A percentile compares a stretch with the other conserved stretches of the same genome.
Evolutionary conservation across 345 rosid species (phyloP).

Genomic region (Camelina hispida): DNA sequence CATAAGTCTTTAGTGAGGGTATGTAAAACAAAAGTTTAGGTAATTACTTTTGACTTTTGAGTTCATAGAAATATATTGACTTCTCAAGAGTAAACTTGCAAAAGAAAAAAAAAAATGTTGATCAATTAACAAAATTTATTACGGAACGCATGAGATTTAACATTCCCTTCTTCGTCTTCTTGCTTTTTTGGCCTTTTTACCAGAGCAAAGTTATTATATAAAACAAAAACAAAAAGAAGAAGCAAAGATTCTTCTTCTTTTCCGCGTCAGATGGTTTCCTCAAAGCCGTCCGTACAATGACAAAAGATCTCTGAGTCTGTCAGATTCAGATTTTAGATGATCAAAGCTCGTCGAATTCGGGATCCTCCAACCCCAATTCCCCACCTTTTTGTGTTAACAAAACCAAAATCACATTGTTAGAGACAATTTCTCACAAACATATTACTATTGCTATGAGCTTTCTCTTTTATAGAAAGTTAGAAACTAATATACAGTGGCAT

Average conservation of each 20-base stretch:
- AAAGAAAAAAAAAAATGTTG: no score
- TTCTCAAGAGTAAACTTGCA: no score
- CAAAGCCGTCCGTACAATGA: slow-evolving; percentile 68
- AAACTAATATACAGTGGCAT: not conserved
- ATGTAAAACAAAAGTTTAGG: no score
- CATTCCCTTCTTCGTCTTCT: not conserved
- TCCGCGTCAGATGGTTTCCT: not conserved
- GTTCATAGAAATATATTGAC: no score
- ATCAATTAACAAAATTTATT: not conserved
- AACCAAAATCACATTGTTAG: not conserved
- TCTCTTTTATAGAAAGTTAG: no score
- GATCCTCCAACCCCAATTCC: slow-evolving; percentile 96
- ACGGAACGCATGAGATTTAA: not conserved
- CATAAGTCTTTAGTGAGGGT: no score
- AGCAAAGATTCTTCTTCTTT: slow-evolving; percentile 1
- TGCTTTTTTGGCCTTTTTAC: slow-evolving; percentile 1
- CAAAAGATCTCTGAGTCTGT: slow-evolving; percentile 56
- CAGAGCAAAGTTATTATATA: not conserved
- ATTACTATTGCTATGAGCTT: not conserved
- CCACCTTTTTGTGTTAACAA: slow-evolving; percentile 50
- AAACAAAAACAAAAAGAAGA: not conserved
- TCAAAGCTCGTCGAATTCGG: slow-evolving; percentile 70
- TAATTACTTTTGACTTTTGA: no score
- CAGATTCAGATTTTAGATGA: slow-evolving; percentile 60
- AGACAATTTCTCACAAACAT: not conserved